Evolutionary conservation across 2,329 filamentous ascomycete genomes (phyloP).

Genomic region (Alternaria gansuensis): DNA sequence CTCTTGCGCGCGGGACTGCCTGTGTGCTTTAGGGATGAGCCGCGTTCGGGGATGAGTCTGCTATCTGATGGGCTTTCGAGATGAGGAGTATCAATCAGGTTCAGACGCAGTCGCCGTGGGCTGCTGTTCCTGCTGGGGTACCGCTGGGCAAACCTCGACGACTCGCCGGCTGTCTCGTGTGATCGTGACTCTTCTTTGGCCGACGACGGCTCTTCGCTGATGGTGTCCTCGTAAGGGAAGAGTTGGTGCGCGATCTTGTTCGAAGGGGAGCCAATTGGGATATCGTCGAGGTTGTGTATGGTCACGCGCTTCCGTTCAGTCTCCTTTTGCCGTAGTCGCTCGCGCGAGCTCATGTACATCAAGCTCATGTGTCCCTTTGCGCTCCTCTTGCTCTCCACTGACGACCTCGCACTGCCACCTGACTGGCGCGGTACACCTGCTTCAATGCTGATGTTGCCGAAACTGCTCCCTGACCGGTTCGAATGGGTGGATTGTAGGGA

Average conservation of each 20-base stretch:
- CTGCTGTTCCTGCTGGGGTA: conserved; percentile 47
- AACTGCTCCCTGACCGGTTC: conserved; percentile 47
- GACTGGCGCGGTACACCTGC: conserved; percentile 42
- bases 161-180: conserved; percentile 33
- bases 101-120: conserved; percentile 42
- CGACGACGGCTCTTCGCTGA: conserved; percentile 48
- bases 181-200: conserved; percentile 23
- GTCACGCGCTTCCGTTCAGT: conserved; percentile 67
- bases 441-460: conserved; percentile 56
- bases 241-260: conserved; percentile 39
- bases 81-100: conserved; percentile 35
- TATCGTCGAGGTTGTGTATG: conserved; percentile 54
- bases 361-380: conserved; percentile 62
- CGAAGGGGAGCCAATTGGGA: conserved; percentile 39
- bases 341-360: conserved; percentile 78
- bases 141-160: conserved; percentile 40
- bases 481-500: conserved; percentile 51
- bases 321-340: conserved; percentile 70
- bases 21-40: conserved; percentile 47
- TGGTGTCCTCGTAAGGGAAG: conserved; percentile 48
- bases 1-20: conserved; percentile 47
- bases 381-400: conserved; percentile 49
- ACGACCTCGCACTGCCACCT: conserved; percentile 45
- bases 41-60: conserved; percentile 46
- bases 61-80: conserved; percentile 41